Conservation (phyloP, 345 rosid species). For the Citrus trifoliata region DNA sequence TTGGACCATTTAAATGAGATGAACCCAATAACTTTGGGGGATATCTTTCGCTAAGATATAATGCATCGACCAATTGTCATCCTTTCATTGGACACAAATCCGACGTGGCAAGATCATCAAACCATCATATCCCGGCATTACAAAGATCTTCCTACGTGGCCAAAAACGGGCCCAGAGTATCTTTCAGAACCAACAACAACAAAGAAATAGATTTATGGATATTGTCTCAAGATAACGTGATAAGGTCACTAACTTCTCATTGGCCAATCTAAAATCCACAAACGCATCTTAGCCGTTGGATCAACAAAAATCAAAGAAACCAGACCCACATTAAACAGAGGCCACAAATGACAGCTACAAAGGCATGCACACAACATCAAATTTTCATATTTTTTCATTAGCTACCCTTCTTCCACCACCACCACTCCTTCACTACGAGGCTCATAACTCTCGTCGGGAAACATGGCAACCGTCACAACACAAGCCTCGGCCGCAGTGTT, state of each 20-base stretch:
- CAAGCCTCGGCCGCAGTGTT: conserved; percentile 87
- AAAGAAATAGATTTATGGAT: conserved; percentile 50
- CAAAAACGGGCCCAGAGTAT: conserved; percentile 39
- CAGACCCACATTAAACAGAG: conserved; percentile 21
- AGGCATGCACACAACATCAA: conserved; percentile 6
- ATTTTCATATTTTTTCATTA: neutral
- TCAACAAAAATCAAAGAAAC: conserved; percentile 16
- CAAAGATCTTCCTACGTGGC: conserved; percentile 23
- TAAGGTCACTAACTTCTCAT: conserved; percentile 32
- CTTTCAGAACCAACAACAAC: conserved; percentile 46
- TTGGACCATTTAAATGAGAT: too few relatives aligned
- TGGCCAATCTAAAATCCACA: conserved; percentile 29
- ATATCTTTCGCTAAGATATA: neutral
- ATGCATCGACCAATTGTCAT: neutral
- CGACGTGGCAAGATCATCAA: neutral
- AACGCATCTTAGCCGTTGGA: conserved; percentile 25
- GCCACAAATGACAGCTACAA: conserved; percentile 39
- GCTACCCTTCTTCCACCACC: neutral
- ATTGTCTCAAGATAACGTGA: conserved; percentile 43
- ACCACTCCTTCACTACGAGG: neutral
- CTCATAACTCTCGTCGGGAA: neutral
- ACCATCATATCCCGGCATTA: neutral
- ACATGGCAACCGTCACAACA: conserved; percentile 78
- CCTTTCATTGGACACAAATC: neutral
- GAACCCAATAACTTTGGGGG: too few relatives aligned